Conservation (phyloP, 1,284 basidiomycete genomes). For the Microbotryum scabiosae region DNA sequence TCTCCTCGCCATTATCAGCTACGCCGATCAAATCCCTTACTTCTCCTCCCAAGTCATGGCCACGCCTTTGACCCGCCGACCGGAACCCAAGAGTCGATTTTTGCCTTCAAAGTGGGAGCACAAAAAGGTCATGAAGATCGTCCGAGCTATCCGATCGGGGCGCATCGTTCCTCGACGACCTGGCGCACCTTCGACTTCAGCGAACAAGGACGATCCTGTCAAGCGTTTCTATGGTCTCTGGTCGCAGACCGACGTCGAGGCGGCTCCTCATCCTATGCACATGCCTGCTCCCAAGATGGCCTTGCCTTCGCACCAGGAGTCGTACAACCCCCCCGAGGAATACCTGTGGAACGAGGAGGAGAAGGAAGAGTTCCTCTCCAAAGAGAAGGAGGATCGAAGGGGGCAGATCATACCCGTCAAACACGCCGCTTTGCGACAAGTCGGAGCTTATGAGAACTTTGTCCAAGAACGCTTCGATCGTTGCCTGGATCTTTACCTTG, state of each 20-base stretch:
- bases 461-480: slow-evolving; percentile 91
- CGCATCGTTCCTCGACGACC: slow-evolving; percentile 86
- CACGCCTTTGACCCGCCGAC: slow-evolving; percentile 82
- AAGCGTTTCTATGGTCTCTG: slow-evolving; percentile 85
- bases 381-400: slow-evolving; percentile 85
- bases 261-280: slow-evolving; percentile 52
- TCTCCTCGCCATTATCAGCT: slow-evolving; percentile 43
- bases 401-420: slow-evolving; percentile 84
- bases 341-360: slow-evolving; percentile 88
- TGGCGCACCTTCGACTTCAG: slow-evolving; percentile 11
- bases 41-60: slow-evolving; percentile 92
- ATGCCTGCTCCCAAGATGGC: slow-evolving; percentile 87
- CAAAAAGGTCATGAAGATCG: slow-evolving; percentile 92
- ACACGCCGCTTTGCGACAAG: slow-evolving; percentile 72
- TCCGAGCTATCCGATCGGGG: slow-evolving; percentile 92
- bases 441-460: slow-evolving; percentile 85
- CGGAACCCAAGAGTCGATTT: slow-evolving; percentile 95
- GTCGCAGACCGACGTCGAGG: slow-evolving; percentile 50
- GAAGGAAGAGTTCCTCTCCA: slow-evolving; percentile 70
- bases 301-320: slow-evolving; percentile 85
- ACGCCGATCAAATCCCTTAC: slow-evolving; percentile 90
- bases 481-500: slow-evolving; percentile 93
- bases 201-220: slow-evolving; percentile 50
- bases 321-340: slow-evolving; percentile 97
- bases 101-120: slow-evolving; percentile 95